Base-by-base conservation (phyloP, 148 eudicot genomes). In the Vaccinium darrowii region DNA sequence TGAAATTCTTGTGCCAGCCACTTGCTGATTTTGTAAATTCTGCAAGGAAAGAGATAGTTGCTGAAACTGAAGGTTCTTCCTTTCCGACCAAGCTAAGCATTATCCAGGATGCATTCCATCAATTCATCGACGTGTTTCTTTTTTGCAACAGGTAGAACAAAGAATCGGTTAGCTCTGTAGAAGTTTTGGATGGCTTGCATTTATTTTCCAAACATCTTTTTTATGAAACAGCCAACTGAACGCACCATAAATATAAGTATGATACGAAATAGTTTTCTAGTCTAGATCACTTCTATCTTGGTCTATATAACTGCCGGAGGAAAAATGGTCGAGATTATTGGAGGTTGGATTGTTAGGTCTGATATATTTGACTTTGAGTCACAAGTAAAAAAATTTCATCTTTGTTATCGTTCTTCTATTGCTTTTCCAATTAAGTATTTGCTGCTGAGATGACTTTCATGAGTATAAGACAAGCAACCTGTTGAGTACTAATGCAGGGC, bases 1-100 rank as follows among this genome's bases (percentile, higher is more conserved):
- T 97, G 88, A 92, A 90, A 85, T 97, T 94, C 82, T 82, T 94
- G 82, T 94, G 98, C 84, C 86, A 89, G 85, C 93, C 93, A 78
- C 91, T 97, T 75, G 96, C 98, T 77, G 92, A 94, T 57, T 88
- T 90, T 82, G 86, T 97, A 67, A 86, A 88, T 84, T 86, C 89
- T 80, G 90, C 90, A 83, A 89, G 90, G 84, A 93, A 89, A 81
- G 90, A 80, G 76, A 86, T 93, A 88, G 73, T 93, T 78, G 76
- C 83, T 81, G 95, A 87, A 85, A 87, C 58, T 78, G 89, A 82
- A n/a, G 91, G 80, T 75, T 57, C 87, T 47, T 78, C 87, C 65
- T 79, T 65, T 75, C 84, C 81, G 56, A 81, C 85, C 63, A 79
- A 78, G 49, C 81, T 94, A 53, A 80, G 87, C 79, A 79, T 57